Evolutionary conservation across 2,329 filamentous ascomycete species (phyloP).

Genomic region (Ophidiomyces ophidiicola): DNA sequence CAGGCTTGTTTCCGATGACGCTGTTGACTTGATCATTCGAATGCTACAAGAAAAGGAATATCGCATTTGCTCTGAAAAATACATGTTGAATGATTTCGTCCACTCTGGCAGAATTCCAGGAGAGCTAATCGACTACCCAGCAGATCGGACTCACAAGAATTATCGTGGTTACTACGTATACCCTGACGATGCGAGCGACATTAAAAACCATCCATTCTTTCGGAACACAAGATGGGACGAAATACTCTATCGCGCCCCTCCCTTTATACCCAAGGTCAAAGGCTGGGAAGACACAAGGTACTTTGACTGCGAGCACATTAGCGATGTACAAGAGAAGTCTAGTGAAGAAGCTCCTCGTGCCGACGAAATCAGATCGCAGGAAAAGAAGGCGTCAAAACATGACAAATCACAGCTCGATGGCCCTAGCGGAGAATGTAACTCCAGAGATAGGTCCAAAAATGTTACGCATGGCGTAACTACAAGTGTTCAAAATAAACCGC

Average conservation of each 20-base stretch:
- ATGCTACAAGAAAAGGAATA: slow-evolving; percentile 62
- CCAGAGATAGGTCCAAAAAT: slow-evolving; percentile 9
- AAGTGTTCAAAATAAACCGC: slow-evolving; percentile 34
- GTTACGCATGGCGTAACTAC: slow-evolving; percentile 19
- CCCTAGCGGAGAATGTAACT: background rate
- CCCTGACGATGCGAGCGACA: slow-evolving; percentile 71
- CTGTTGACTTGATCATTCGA: slow-evolving; percentile 61
- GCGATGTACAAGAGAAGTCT: slow-evolving; percentile 43
- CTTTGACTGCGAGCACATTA: slow-evolving; percentile 65
- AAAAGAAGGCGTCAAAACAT: background rate
- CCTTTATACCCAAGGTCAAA: slow-evolving; percentile 64
- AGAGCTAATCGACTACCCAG: slow-evolving; percentile 23
- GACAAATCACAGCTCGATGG: slow-evolving; percentile 3
- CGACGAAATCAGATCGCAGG: background rate
- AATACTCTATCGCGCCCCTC: slow-evolving; percentile 58
- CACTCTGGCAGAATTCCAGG: slow-evolving; percentile 23
- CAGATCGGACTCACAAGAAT: slow-evolving; percentile 26
- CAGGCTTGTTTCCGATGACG: slow-evolving; percentile 52
- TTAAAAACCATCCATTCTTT: slow-evolving; percentile 84
- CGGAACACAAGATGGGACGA: slow-evolving; percentile 63
- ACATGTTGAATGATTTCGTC: slow-evolving; percentile 52
- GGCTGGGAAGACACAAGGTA: slow-evolving; percentile 67
- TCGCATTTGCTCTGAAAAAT: slow-evolving; percentile 64
- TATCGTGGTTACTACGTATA: slow-evolving; percentile 56
- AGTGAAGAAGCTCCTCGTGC: slow-evolving; percentile 9